Conservation (phyloP, 78 protist genomes). For the Paulinella micropora region DNA sequence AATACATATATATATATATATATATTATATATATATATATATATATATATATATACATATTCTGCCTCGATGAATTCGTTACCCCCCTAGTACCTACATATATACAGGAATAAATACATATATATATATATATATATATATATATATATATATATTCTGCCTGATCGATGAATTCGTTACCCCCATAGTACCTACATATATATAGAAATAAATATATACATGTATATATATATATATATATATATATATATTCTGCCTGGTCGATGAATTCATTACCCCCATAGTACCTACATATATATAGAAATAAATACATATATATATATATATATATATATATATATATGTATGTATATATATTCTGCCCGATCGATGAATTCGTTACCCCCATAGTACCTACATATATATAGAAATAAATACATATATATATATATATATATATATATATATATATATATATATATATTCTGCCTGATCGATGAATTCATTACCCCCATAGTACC, state of each 20-base stretch:
- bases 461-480: slow-evolving; percentile 82
- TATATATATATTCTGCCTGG: too few relatives aligned
- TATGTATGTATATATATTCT: too few relatives aligned
- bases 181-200: slow-evolving; percentile 91
- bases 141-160: slow-evolving; percentile 39
- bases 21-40: background rate
- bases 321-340: too few relatives aligned
- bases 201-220: background rate
- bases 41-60: too few relatives aligned
- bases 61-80: slow-evolving; percentile 84
- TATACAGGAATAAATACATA: background rate
- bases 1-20: background rate
- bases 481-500: slow-evolving; percentile 92
- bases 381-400: slow-evolving; percentile 92
- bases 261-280: slow-evolving; percentile 94
- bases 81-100: slow-evolving; percentile 92
- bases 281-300: too few relatives aligned
- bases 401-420: background rate
- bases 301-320: too few relatives aligned
- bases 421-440: background rate
- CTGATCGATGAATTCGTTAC: slow-evolving; percentile 87
- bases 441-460: background rate
- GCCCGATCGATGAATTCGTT: slow-evolving; percentile 77
- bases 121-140: background rate
- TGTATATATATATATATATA: too few relatives aligned